Evolutionary conservation across 2,329 filamentous ascomycete genomes (phyloP).

Genomic region (Cytospora mali): DNA sequence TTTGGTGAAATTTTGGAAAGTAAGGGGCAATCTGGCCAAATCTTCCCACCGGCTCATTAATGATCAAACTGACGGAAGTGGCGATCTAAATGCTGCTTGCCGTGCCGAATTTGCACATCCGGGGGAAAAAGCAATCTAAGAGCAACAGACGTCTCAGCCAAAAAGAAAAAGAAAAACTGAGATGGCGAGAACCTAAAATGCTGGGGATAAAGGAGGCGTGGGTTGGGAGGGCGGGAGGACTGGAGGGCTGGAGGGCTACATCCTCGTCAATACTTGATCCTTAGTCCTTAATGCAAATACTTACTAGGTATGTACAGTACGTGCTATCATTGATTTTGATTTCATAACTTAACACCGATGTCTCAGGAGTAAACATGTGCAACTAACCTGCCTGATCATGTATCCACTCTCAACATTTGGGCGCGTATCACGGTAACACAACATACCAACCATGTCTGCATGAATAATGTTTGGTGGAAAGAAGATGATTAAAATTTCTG

Average conservation of each 20-base stretch:
- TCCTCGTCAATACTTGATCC: not conserved
- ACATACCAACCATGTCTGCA: not conserved
- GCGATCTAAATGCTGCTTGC: conserved; percentile 28
- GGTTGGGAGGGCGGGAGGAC: no score
- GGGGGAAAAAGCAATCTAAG: not conserved
- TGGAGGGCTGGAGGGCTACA: no score
- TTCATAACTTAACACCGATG: not conserved
- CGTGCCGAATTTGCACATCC: conserved; percentile 25
- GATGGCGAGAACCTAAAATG: not conserved
- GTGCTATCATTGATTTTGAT: not conserved
- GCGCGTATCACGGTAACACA: not conserved
- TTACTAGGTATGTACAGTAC: no score
- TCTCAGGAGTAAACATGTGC: not conserved
- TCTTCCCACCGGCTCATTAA: not conserved
- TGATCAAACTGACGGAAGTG: conserved; percentile 21
- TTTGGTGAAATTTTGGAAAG: conserved; percentile 3
- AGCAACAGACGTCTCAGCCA: not conserved
- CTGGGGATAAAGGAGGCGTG: no score
- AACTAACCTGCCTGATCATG: not conserved
- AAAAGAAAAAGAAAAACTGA: not conserved
- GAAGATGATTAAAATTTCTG: not conserved
- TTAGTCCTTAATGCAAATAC: not conserved
- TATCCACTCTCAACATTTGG: not conserved
- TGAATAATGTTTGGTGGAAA: not conserved
- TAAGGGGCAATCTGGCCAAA: not conserved